Percentiles rank a stretch among this genome's conserved stretches.
Evolutionary conservation across 495 filamentous ascomycete species (phyloP).

Genomic region (Bathelium albidoporum): DNA sequence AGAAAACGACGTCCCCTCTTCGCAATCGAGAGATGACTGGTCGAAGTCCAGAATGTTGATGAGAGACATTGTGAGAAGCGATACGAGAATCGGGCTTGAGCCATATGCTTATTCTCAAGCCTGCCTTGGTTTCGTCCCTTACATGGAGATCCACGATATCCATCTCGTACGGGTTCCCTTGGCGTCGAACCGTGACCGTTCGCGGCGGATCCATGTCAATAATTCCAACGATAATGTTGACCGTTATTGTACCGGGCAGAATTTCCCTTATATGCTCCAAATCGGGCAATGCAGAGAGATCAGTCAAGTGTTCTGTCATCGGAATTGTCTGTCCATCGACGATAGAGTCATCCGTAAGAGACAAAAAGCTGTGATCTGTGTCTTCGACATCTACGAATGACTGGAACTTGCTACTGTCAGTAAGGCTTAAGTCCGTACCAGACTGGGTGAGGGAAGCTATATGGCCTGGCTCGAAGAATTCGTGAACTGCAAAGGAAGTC

Average conservation of each 20-base stretch:
- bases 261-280: slow-evolving; percentile 58
- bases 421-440: slow-evolving; percentile 2
- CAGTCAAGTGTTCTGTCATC: slow-evolving; percentile 37
- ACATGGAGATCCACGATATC: slow-evolving; percentile 69
- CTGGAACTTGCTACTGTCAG: slow-evolving; percentile 1
- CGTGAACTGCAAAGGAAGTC: slow-evolving; percentile 58
- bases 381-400: slow-evolving; percentile 2
- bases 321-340: slow-evolving; percentile 2
- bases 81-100: slow-evolving; percentile 30
- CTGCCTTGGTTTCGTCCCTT: slow-evolving; percentile 74
- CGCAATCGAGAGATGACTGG: slow-evolving; percentile 42
- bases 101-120: slow-evolving; percentile 82
- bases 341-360: background rate
- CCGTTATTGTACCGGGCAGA: slow-evolving; percentile 64
- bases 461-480: slow-evolving; percentile 44
- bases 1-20: slow-evolving; percentile 61
- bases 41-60: slow-evolving; percentile 20
- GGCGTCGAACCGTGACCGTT: slow-evolving; percentile 43
- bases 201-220: slow-evolving; percentile 59
- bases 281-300: slow-evolving; percentile 61
- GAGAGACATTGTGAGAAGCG: slow-evolving; percentile 1
- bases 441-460: slow-evolving; percentile 22
- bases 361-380: slow-evolving; percentile 8
- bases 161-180: slow-evolving; percentile 34
- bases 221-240: slow-evolving; percentile 69